Evolutionary conservation across 1,284 basidiomycete genomes (phyloP), one percentile per base, ranked within the genome.

Genomic region (Moniliophthora roreri): DNA sequence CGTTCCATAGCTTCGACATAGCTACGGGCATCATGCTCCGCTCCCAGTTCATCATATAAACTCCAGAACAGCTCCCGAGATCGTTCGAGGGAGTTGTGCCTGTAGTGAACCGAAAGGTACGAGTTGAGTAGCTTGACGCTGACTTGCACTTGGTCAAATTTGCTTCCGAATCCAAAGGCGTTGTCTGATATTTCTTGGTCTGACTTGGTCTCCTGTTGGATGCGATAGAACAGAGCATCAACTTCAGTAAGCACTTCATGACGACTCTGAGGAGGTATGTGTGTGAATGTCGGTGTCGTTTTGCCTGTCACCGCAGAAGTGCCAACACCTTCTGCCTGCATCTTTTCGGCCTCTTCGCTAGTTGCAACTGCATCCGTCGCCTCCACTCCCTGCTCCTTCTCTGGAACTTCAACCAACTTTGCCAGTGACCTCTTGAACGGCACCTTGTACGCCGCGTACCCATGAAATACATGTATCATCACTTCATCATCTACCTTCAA

Each of bases 391-490:
- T 32, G 7, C 11, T 11, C 28, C 28, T 11, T 11, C 11, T 32
- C 28, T 32, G 28, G 28, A 32, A 57, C 55, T 15, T 67, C 63
- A 23, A 67, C 60, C 20, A 80, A 56, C 24, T 70, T 69, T 13
- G 78, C 76, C 6, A 72, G 63, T 13, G 70, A 69, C 40, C 85
- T 77, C 51, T 69, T 73, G 69, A 89, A 87, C 0, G 89, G 85
- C 1, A 91, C 85, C 44, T 74, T 77, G 71, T 92, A 96, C 0
- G 87, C 72, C 0, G 93, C 87, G 70, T 98, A 98, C 0, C 92
- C 80, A 70, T 94, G 88, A 68, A 98, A 94, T 7, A 98, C 71
- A 62, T 92, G 87, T 59, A 82, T 79, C 81, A 98, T 84, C 23
- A 90, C 79, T 61, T 87, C 82, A 52, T 89, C 86, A 58, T 91